A percentile compares a stretch with the other conserved stretches of the same genome.
These are phyloP conservation scores for Adansonia madagascariensis DNA, from an alignment of 441 rosid species.

Conservation along the genomic window DNA sequence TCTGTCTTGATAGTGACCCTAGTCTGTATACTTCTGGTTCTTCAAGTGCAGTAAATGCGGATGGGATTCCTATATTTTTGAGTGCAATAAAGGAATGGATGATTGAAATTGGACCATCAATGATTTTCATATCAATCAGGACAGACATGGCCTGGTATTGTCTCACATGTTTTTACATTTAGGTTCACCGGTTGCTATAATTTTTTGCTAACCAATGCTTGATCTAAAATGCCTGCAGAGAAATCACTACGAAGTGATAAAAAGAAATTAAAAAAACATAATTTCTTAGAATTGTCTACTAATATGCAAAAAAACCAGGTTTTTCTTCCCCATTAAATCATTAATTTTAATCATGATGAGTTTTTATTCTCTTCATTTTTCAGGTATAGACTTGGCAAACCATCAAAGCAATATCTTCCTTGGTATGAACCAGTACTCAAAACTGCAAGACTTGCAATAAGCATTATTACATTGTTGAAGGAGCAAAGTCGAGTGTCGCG, in stretches of 20 bases:
- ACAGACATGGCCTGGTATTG: constrained; percentile 85
- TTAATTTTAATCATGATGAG: neutral
- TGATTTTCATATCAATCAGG: constrained; percentile 59
- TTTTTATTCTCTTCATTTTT: constrained; percentile 15
- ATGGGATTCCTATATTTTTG: constrained; percentile 61
- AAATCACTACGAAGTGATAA: neutral
- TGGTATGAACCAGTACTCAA: constrained; percentile 75
- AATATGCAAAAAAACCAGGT: neutral
- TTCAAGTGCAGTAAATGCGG: constrained; percentile 36
- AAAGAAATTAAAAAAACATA: neutral
- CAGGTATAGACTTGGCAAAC: constrained; percentile 88
- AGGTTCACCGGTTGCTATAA: neutral
- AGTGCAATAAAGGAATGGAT: constrained; percentile 86
- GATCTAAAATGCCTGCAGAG: neutral
- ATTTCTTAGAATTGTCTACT: neutral
- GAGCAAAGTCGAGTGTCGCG: constrained; percentile 59
- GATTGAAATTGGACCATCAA: constrained; percentile 67
- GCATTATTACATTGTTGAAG: constrained; percentile 62
- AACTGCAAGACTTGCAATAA: constrained; percentile 63
- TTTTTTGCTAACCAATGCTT: neutral
- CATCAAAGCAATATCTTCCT: constrained; percentile 75
- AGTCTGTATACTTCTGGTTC: constrained; percentile 45
- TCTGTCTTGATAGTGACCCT: constrained; percentile 47
- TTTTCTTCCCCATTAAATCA: neutral
- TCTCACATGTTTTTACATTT: neutral